These are phyloP conservation scores for Cladophialophora exuberans DNA, from an alignment of 2,329 filamentous ascomycete genomes.

Conservation along the genomic window DNA sequence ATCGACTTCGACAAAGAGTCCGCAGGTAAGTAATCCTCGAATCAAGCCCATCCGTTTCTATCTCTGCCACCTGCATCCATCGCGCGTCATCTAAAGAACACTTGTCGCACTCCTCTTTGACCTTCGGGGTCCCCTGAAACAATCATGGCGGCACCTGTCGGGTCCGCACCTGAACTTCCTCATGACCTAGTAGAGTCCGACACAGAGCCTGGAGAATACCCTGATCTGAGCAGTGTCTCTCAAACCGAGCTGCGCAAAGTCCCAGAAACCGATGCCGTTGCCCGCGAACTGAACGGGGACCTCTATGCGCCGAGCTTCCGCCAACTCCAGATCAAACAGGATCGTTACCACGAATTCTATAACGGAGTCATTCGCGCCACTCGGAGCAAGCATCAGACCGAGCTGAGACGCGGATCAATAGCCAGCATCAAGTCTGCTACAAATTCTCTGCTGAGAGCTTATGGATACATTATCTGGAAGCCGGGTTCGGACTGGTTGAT, in stretches of 20 bases:
- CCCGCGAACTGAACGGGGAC: conserved; percentile 11
- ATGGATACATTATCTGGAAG: conserved; percentile 26
- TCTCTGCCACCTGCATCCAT: too few relatives aligned
- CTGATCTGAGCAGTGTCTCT: conserved; percentile 13
- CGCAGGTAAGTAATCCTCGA: too few relatives aligned
- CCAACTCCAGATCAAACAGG: conserved; percentile 26
- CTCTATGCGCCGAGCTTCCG: conserved; percentile 21
- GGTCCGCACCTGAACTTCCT: too few relatives aligned
- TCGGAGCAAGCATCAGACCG: conserved; percentile 22
- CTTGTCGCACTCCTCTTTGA: too few relatives aligned
- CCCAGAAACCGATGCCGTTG: neutral
- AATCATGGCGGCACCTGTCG: too few relatives aligned
- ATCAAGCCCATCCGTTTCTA: too few relatives aligned
- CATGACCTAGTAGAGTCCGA: too few relatives aligned
- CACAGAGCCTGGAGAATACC: neutral
- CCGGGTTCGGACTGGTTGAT: conserved; percentile 22
- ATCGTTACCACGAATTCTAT: conserved; percentile 23
- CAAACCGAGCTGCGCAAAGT: conserved; percentile 17
- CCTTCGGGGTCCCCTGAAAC: too few relatives aligned
- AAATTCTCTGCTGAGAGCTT: conserved; percentile 17
- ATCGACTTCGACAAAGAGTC: too few relatives aligned
- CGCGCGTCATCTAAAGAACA: too few relatives aligned
- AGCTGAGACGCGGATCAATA: conserved; percentile 16
- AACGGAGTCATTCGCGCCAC: conserved; percentile 18
- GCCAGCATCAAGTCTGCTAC: conserved; percentile 15